These are phyloP conservation scores for Paxillus rubicundulus DNA, from an alignment of 768 basidiomycete species.

Conservation along the genomic window DNA sequence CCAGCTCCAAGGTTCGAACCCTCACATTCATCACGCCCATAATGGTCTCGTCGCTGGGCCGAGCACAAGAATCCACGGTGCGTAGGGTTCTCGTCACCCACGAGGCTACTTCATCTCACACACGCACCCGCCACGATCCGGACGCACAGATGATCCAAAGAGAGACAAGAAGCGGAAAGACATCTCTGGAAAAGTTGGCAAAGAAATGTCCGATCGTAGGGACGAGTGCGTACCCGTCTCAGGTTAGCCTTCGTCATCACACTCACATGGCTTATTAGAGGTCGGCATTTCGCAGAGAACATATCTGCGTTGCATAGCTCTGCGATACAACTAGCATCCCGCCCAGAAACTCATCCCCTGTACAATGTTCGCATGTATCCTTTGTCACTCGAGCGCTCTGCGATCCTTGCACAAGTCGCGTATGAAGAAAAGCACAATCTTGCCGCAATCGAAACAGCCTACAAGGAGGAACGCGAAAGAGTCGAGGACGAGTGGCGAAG, in stretches of 20 bases:
- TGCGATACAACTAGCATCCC: conserved; percentile 60
- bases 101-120: conserved; percentile 25
- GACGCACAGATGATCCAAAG: conserved; percentile 42
- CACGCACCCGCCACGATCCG: neutral
- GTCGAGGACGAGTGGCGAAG: conserved; percentile 83
- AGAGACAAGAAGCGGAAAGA: conserved; percentile 71
- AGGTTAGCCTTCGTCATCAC: conserved; percentile 1
- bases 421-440: conserved; percentile 68
- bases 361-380: conserved; percentile 76
- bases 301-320: conserved; percentile 59
- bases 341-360: conserved; percentile 61
- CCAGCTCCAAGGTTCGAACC: conserved; percentile 16
- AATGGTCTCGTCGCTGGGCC: conserved; percentile 42
- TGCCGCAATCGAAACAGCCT: conserved; percentile 65
- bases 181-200: conserved; percentile 63
- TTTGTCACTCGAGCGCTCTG: conserved; percentile 71
- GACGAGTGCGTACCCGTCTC: conserved; percentile 58
- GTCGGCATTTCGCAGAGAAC: conserved; percentile 60
- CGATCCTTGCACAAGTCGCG: conserved; percentile 62
- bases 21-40: conserved; percentile 36
- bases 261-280: conserved; percentile 37
- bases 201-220: conserved; percentile 70
- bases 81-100: conserved; percentile 6
- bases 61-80: conserved; percentile 43
- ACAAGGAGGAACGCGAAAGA: conserved; percentile 72